Conservation (phyloP, 495 filamentous ascomycete species). For the Podospora bellae-mahoneyi region DNA sequence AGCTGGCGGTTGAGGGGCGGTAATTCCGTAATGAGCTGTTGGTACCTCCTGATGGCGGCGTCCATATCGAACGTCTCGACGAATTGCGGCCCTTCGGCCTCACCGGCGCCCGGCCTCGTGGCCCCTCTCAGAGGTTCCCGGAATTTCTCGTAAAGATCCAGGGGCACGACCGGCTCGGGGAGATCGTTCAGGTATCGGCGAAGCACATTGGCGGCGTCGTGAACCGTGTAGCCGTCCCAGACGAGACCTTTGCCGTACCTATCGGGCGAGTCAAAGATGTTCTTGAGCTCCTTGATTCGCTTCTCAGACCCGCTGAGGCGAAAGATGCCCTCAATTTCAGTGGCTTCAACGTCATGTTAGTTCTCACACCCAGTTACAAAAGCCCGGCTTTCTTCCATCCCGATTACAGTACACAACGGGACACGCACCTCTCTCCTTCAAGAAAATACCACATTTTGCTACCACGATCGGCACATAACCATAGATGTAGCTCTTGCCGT, state of each 20-base stretch:
- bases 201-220: constrained; percentile 96
- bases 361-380: neutral
- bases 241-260: constrained; percentile 94
- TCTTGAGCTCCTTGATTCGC: constrained; percentile 93
- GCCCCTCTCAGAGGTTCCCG: constrained; percentile 78
- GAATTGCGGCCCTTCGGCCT: constrained; percentile 52
- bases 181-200: constrained; percentile 92
- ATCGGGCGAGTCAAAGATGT: constrained; percentile 89
- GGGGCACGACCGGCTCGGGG: constrained; percentile 91
- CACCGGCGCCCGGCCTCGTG: constrained; percentile 67
- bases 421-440: constrained; percentile 92
- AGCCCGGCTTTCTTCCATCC: neutral
- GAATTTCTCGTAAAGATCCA: constrained; percentile 90
- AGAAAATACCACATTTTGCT: constrained; percentile 94
- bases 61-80: constrained; percentile 68
- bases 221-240: constrained; percentile 97
- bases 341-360: constrained; percentile 58
- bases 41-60: constrained; percentile 76
- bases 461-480: constrained; percentile 99
- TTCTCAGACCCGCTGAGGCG: constrained; percentile 95
- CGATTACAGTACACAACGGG: neutral
- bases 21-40: constrained; percentile 85
- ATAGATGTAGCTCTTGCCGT: constrained; percentile 94
- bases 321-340: constrained; percentile 95
- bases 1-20: constrained; percentile 93